Evolutionary conservation across 2,329 filamentous ascomycete species (phyloP), one percentile per base, ranked within the genome.

Genomic region (Fusarium musae): DNA sequence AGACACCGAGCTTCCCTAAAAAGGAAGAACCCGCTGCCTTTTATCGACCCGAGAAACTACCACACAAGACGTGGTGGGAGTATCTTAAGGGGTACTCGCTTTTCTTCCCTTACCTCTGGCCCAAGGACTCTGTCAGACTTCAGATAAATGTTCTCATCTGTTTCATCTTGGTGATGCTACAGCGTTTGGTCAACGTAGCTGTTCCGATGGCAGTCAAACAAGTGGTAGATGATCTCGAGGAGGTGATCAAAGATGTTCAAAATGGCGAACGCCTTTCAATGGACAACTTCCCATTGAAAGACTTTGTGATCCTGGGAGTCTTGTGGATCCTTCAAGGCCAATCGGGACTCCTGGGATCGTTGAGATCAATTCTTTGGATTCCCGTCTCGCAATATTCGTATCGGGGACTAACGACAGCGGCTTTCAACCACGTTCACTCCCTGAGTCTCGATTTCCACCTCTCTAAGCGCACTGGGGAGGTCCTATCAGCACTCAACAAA

Each of bases 51-150:
- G 92, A 93, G 42, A 96, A 94, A 73, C 89, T 94, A 13, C 95
- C 94, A 6, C 93, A 93, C 75, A 94, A 93, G 75, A 96, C 92
- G 59, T 99, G 96, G 96, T 97, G 93, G 91, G 95, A 98, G 80
- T 99, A 99, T 81, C 85, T 98, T 69, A 91, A 92, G 72, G 95
- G 96, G 50, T 99, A 98, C 82, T 93, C 92, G 17, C 87, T 98
- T 58, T 97, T 99, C 83, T 97, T 98, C 80, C 96, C 95, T 0
- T 99, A 98, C 80, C 89, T 98, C 66, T 99, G 96, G 96, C 96
- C 96, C 2, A 93, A 91, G 78, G 96, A 96, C 79, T 91, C 94
- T 42, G 47, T 79, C 9, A 88, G 86, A 72, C 86, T 99, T 62
- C 92, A 98, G 84, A 74, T 94, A 30, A 88, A 95, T 61, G 94